A percentile compares a stretch with the other conserved stretches of the same genome.
phyloP scores from a whole-genome alignment of 768 basidiomycete species.

The Collybia mongolica region DNA sequence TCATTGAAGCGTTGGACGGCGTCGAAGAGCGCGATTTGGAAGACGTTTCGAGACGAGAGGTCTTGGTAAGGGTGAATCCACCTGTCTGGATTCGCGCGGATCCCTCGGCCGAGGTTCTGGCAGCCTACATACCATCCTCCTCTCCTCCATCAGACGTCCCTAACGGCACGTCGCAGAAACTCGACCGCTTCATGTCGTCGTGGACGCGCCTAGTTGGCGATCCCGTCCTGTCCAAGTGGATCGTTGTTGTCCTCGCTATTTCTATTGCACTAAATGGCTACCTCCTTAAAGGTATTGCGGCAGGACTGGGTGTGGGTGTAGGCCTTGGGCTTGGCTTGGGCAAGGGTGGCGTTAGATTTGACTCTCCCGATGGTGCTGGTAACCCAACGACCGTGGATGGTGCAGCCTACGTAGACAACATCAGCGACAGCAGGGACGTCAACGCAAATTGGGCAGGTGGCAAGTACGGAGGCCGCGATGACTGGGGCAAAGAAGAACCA shows the following conservation, averaged over 20 bases:
- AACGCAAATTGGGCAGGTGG: conserved; percentile 4
- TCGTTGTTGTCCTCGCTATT: conserved; percentile 82
- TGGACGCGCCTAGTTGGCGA: conserved; percentile 95
- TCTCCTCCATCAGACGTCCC: conserved; percentile 4
- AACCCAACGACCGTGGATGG: conserved; percentile 5
- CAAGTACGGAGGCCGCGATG: not conserved
- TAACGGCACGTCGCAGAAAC: conserved; percentile 35
- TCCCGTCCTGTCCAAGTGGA: conserved; percentile 93
- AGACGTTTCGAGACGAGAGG: conserved; percentile 22
- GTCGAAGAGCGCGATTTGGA: conserved; percentile 6
- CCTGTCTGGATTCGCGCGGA: conserved; percentile 56
- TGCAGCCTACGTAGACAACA: conserved; percentile 20
- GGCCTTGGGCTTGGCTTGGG: conserved; percentile 14
- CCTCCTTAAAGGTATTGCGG: conserved; percentile 82
- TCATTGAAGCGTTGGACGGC: conserved; percentile 11
- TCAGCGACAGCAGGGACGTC: conserved; percentile 10
- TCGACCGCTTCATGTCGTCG: conserved; percentile 85
- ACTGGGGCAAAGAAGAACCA: too few relatives aligned
- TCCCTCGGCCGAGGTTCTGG: conserved; percentile 20
- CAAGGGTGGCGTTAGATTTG: conserved; percentile 22
- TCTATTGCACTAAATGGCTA: conserved; percentile 92
- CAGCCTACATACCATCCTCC: conserved; percentile 2
- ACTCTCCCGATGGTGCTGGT: conserved; percentile 13
- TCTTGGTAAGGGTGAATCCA: conserved; percentile 62
- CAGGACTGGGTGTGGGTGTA: conserved; percentile 39